These are phyloP conservation scores for Penicillium sp. DNA, from an alignment of 2,329 filamentous ascomycete genomes.

Conservation along the genomic window DNA sequence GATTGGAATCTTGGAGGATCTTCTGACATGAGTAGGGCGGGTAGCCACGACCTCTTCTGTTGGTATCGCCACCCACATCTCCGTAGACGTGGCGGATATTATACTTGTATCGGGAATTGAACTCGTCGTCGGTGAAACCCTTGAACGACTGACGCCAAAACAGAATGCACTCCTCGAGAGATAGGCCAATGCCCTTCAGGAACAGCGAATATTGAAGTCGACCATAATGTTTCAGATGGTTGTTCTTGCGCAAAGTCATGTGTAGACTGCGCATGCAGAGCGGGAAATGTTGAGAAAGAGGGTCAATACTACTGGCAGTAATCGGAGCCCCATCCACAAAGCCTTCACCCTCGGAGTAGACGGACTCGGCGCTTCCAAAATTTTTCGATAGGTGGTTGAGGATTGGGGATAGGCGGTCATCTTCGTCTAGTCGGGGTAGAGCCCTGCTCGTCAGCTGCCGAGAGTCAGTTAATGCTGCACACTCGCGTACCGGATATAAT, in stretches of 20 bases:
- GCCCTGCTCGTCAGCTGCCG: slow-evolving; percentile 82
- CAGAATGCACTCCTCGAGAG: slow-evolving; percentile 84
- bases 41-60: slow-evolving; percentile 84
- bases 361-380: slow-evolving; percentile 88
- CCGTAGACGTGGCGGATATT: slow-evolving; percentile 95
- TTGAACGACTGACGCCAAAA: slow-evolving; percentile 92
- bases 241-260: slow-evolving; percentile 80
- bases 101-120: slow-evolving; percentile 97
- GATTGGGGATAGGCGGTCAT: slow-evolving; percentile 82
- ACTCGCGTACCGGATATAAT: slow-evolving; percentile 17
- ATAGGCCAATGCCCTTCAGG: slow-evolving; percentile 92
- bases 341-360: slow-evolving; percentile 70
- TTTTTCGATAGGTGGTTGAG: slow-evolving; percentile 88
- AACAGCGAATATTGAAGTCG: slow-evolving; percentile 95
- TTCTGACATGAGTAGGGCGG: slow-evolving; percentile 94
- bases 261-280: slow-evolving; percentile 95
- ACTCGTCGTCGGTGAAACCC: slow-evolving; percentile 87
- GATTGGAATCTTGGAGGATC: slow-evolving; percentile 86
- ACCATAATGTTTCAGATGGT: slow-evolving; percentile 90
- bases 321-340: slow-evolving; percentile 74
- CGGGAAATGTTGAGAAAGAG: slow-evolving; percentile 79
- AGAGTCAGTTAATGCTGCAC: slow-evolving; percentile 23
- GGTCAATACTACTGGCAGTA: slow-evolving; percentile 78
- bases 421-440: slow-evolving; percentile 90
- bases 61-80: slow-evolving; percentile 90